Percentiles rank a stretch among this genome's conserved stretches.
phyloP scores from a whole-genome alignment of 148 eudicot genomes.

The Amaranthus cruentus region DNA sequence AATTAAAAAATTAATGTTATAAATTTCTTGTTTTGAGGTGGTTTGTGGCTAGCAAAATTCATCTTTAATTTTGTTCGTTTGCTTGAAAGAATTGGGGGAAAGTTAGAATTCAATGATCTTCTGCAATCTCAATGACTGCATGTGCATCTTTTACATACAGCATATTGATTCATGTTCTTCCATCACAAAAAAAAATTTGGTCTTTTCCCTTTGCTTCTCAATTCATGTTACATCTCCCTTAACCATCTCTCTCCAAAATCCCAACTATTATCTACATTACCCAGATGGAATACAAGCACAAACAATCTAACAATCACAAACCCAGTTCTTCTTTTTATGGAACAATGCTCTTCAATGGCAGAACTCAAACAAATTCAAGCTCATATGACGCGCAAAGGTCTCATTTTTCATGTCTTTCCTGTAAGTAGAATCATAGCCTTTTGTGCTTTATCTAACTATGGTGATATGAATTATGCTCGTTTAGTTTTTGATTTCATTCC shows the following conservation, averaged over 20 bases:
- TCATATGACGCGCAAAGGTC: constrained; percentile 53
- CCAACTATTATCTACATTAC: constrained; percentile 14
- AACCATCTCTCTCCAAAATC: background rate
- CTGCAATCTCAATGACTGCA: background rate
- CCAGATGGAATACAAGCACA: constrained; percentile 54
- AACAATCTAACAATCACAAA: constrained; percentile 44
- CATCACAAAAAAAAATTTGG: constrained; percentile 21
- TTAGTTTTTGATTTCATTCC: constrained; percentile 37
- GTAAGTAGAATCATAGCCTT: constrained; percentile 52
- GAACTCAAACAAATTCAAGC: constrained; percentile 67
- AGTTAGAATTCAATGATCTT: background rate
- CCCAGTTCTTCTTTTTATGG: constrained; percentile 59
- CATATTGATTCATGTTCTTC: background rate
- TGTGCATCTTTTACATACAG: background rate
- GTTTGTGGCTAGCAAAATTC: no score
- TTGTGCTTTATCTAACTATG: constrained; percentile 43
- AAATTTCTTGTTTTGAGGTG: no score
- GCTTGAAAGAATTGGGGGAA: no score
- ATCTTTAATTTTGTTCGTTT: no score
- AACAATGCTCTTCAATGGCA: constrained; percentile 51
- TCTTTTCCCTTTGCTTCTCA: background rate
- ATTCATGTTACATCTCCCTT: background rate
- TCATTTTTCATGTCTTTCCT: constrained; percentile 52
- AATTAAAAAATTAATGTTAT: no score
- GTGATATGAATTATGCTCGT: constrained; percentile 44